Evolutionary conservation across 768 basidiomycete species (phyloP), one percentile per base, ranked within the genome.

Genomic region (Mycena epipterygia): DNA sequence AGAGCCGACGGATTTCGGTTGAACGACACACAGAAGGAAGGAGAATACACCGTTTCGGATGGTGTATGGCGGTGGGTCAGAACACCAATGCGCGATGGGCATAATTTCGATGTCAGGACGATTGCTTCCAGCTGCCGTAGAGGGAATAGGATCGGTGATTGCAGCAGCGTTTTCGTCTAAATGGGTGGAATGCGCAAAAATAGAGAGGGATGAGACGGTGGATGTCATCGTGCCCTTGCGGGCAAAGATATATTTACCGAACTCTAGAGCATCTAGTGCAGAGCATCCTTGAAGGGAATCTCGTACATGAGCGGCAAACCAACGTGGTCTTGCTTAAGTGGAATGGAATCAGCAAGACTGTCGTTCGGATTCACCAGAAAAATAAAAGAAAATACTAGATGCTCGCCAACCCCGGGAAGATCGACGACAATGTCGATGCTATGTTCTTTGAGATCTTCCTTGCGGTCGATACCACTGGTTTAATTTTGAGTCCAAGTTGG

Each of bases 381-480:
- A n/a, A n/a, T n/a, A n/a, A n/a, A n/a, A n/a, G n/a, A n/a, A n/a
- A n/a, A n/a, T 46, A 79, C 78, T 48, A 82, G 70, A 48, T 78
- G 66, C 0, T 58, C 30, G 21, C 82, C 82, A 11, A 83, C 80
- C 5, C 79, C 81, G 1, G 79, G 77, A 5, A 79, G 64, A 63
- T 82, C 76, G 32, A 72, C 67, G 7, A 81, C 62, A 5, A 76
- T 70, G 1, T 19, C 32, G 35, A 81, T 76, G 11, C 75, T 77
- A 37, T 80, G 71, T 12, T 60, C 62, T n/a, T 76, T 62, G 16
- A 87, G 74, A 39, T 83, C 76, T 1, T 75, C 77, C n/a, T 69
- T 67, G 3, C 84, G 84, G 9, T 86, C 87, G 56, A 88, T 77
- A 19, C 86, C 86, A 53, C 79, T 80, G 61, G 5, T 14, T 52